Base-by-base conservation (phyloP, 2,329 filamentous ascomycete genomes). In the Epichloe coenophiala region DNA sequence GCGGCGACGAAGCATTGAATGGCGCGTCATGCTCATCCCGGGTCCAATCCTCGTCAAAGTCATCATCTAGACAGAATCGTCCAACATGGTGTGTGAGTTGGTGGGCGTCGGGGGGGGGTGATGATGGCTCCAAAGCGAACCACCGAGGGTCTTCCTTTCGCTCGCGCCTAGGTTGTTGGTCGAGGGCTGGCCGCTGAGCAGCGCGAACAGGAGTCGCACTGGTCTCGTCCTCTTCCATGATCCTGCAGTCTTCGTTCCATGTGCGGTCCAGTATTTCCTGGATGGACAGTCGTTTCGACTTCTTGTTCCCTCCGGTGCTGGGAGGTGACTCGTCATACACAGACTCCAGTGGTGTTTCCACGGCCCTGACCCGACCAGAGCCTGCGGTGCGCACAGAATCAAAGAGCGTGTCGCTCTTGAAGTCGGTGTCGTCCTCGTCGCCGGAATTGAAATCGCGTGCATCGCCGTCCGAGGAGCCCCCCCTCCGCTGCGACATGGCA, bases 321-420 rank as follows among this genome's bases (percentile, higher is more conserved):
- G 80, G 77, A 37, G 83, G 84, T 13, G 84, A 87, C 58, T 90
- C 86, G 65, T 90, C 85, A 64, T 89, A 90, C 72, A 89, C 86
- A 23, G 81, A 86, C 60, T 89, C 85, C 47, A 89, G 70, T 15
- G 85, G 84, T 31, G 83, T 84, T 61, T 87, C 81, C 45, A 81
- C 75, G 36, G 80, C 78, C 53, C 81, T 78, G 49, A 77, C 74
- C 54, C 81, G 84, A 54, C 77, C 76, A 9, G 84, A 88, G 39
- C 77, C 82, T 53, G 77, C 74, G 15, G 86, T 89, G 49, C 84
- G 81, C 57, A 88, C 68, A 33, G 86, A 89, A 68, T 90, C 86
- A 65, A 81, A 89, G 51, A 85, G 74, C 17, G 81, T 86, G 59
- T 90, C 86, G 63, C 84, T 88, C 66, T 81, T 83, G 60, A 84